These are phyloP conservation scores for Thuja plicata DNA, from an alignment of 83 land plant species.

Conservation along the genomic window DNA sequence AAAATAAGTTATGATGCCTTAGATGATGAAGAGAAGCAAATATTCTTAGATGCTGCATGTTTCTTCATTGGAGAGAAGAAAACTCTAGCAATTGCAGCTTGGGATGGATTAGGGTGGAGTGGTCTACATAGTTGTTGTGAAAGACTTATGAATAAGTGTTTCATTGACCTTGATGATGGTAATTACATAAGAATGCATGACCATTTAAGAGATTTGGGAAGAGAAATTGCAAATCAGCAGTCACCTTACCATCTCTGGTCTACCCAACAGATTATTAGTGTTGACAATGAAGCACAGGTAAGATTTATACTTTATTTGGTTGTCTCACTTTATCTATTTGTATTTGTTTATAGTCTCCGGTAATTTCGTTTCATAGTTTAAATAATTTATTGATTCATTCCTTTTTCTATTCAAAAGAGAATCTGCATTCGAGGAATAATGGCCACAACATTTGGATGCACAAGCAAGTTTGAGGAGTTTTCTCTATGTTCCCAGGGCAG, in stretches of 20 bases:
- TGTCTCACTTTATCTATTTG: background rate
- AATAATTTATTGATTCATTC: too few relatives aligned
- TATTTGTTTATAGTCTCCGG: background rate
- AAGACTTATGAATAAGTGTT: background rate
- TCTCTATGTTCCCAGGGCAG: too few relatives aligned
- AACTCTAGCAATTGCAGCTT: background rate
- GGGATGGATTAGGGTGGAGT: background rate
- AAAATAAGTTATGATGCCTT: too few relatives aligned
- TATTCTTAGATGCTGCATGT: too few relatives aligned
- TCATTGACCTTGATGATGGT: background rate
- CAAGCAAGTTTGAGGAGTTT: too few relatives aligned
- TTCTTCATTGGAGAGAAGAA: slow-evolving; percentile 7
- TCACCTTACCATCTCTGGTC: background rate
- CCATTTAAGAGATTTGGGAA: too few relatives aligned
- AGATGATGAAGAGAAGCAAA: too few relatives aligned
- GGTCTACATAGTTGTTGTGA: background rate
- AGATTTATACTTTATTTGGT: background rate
- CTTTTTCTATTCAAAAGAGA: background rate
- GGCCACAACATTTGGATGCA: background rate
- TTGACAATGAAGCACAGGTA: background rate
- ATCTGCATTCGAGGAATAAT: background rate
- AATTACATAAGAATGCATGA: slow-evolving; percentile 2
- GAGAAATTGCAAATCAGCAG: background rate
- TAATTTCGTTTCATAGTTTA: too few relatives aligned
- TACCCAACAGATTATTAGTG: background rate